These are phyloP conservation scores for Gastrolobium villosum DNA, from an alignment of 306 rosid genomes.

Conservation along the genomic window DNA sequence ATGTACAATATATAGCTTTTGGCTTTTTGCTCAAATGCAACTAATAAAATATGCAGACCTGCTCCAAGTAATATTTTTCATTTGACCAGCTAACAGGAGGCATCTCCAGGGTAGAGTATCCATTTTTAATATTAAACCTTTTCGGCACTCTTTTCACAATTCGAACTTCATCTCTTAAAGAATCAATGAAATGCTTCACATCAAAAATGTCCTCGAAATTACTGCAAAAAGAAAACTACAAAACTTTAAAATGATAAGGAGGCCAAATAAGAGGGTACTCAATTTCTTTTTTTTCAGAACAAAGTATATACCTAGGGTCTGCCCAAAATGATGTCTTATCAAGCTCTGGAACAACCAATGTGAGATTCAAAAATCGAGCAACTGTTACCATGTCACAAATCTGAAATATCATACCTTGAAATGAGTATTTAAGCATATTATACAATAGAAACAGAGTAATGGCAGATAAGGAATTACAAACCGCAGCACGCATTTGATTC, in stretches of 20 bases:
- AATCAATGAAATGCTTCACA: conserved; percentile 86
- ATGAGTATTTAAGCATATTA: conserved; percentile 46
- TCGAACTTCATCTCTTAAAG: conserved; percentile 91
- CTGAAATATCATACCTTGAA: conserved; percentile 61
- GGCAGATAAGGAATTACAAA: conserved; percentile 57
- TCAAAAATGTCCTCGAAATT: conserved; percentile 94
- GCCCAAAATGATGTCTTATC: conserved; percentile 99
- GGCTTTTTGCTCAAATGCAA: conserved; percentile 25
- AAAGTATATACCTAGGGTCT: conserved; percentile 80
- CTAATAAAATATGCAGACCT: conserved; percentile 64
- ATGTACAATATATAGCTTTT: background rate
- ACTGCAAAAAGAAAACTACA: conserved; percentile 64
- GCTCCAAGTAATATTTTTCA: conserved; percentile 85
- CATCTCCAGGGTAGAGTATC: conserved; percentile 69
- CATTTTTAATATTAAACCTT: conserved; percentile 69
- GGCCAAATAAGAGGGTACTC: conserved; percentile 36
- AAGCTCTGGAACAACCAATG: conserved; percentile 97
- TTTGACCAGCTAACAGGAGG: conserved; percentile 99
- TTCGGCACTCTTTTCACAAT: conserved; percentile 94
- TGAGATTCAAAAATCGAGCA: conserved; percentile 95
- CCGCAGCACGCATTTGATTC: conserved; percentile 99
- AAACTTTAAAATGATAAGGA: conserved; percentile 49
- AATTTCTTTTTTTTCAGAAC: conserved; percentile 40
- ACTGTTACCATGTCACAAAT: conserved; percentile 98
- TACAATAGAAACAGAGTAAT: conserved; percentile 26